Percentiles rank a stretch among this genome's conserved stretches.
These are phyloP conservation scores for Sisymbrium irio DNA, from an alignment of 345 rosid genomes.

Conservation along the genomic window DNA sequence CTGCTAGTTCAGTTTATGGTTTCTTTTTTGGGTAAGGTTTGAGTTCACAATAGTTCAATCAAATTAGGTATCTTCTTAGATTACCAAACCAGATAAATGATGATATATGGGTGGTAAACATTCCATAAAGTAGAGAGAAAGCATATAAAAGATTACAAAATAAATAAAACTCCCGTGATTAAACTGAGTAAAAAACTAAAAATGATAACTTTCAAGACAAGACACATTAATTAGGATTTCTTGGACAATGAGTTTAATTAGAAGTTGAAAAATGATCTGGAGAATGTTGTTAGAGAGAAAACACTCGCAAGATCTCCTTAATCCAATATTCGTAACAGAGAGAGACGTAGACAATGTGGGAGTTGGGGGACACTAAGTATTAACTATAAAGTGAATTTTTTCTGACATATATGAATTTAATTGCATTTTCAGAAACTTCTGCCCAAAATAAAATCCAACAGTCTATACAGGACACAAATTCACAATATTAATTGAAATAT, in stretches of 20 bases:
- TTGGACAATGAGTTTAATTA: not conserved
- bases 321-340: not conserved
- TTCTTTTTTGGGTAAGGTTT: too few relatives aligned
- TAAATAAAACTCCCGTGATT: too few relatives aligned
- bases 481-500: conserved; percentile 2
- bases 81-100: too few relatives aligned
- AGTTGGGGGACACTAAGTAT: conserved; percentile 25
- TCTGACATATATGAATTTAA: conserved; percentile 30
- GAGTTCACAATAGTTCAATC: too few relatives aligned
- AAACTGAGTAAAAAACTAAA: not conserved
- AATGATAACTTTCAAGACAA: not conserved
- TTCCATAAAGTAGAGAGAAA: too few relatives aligned
- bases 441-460: conserved; percentile 7
- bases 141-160: too few relatives aligned
- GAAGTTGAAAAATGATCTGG: not conserved
- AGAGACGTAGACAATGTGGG: conserved; percentile 23
- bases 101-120: too few relatives aligned
- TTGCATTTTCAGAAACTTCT: conserved; percentile 28
- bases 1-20: too few relatives aligned
- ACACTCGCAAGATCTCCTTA: not conserved
- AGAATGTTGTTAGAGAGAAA: not conserved
- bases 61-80: too few relatives aligned
- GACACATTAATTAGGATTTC: not conserved
- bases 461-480: conserved; percentile 8
- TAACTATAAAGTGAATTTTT: conserved; percentile 26